Base-by-base conservation (phyloP, 1,284 basidiomycete genomes). In the Afroboletus lepidellus region DNA sequence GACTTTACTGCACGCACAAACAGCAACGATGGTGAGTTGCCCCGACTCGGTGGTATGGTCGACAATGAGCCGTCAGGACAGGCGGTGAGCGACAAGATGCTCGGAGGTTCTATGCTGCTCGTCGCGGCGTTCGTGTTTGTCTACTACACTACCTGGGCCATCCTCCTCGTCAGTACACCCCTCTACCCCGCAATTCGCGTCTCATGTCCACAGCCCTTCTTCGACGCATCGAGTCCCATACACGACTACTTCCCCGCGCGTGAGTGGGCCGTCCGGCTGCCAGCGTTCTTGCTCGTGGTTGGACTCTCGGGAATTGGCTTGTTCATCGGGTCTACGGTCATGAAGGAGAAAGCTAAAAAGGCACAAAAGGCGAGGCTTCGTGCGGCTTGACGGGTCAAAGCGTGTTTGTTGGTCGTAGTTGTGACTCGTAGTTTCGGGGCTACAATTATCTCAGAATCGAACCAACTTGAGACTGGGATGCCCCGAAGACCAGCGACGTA, bases 61-160 rank as follows among this genome's bases (percentile, higher is more conserved):
- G 45, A 23, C 34, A 34, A 45, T 50, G 4, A 62, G 45, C 53
- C 46, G 57, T 57, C 48, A 29, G 44, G 23, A 34, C 61, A 95
- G 94, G 86, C 83, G 29, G 69, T 81, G 53, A 91, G 85, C 56
- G 94, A 96, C 72, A 94, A 90, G 74, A 72, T 80, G 42, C 74
- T 94, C 20, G 94, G 94, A 51, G 83, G 86, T 44, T 64, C 75
- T 25, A 90, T 95, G 88, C 83, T 97, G 65, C 74, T 90, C 59
- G 77, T 81, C 57, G 90, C 92, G 27, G 79, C 81, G 5, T 72
- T 84, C 51, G 83, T 92, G 41, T 96, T 96, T 72, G 73, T 80
- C 20, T 97, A 97, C 70, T 98, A 97, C 72, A 94, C 93, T 5
- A 79, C 80, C 38, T 97, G 94, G 94, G 87, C 93, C 8, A 77